Base-by-base conservation (phyloP, 2,329 filamentous ascomycete species). In the Xylariaceae sp. region DNA sequence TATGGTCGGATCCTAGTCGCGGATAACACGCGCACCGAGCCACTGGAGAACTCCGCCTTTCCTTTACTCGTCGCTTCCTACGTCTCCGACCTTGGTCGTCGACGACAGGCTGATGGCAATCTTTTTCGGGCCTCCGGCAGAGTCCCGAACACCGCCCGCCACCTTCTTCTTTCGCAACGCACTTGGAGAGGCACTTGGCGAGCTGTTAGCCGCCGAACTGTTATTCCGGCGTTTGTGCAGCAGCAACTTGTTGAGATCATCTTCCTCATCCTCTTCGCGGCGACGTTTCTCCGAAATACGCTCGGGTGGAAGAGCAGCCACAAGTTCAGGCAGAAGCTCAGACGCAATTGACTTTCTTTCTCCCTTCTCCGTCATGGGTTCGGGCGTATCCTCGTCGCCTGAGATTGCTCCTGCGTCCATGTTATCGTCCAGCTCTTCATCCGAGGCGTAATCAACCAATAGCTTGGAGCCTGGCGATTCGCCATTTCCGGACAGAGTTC, bases 241-340 rank as follows among this genome's bases (percentile, higher is more conserved):
- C 64, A 90, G 85, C 67, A 97, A 80, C 74, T 94, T 96, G 57
- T 87, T 86, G n/a, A 97, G 77, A 69, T 93, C 90, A 65, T 97
- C 92, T 58, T 96, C 92, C 51, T 97, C 93, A 62, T 96, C 91
- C 59, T 97, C 93, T 71, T 96, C 92, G 67, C 94, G 85, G 52
- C 93, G 84, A 52, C 93, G 88, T 75, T 97, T 97, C 73, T 96
- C 90, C 0, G 91, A 88, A 15, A 96, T 75, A 56, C 90, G 83
- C 73, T 96, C 91, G 0, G 87, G 88, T 2, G 88, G 87, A 0
- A 87, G 85, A 15, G 80, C 81, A 5, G 72, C 70, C 23, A 75
- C 67, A 4, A 70, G 83, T 73, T 96, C 91, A 0, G 87, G 88
- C 2, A 88, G 87, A 0, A 87, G 85, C 17, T 80, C 81, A 5